Base-by-base conservation (phyloP, 768 basidiomycete species). In the Gelatoporia subvermispora region DNA sequence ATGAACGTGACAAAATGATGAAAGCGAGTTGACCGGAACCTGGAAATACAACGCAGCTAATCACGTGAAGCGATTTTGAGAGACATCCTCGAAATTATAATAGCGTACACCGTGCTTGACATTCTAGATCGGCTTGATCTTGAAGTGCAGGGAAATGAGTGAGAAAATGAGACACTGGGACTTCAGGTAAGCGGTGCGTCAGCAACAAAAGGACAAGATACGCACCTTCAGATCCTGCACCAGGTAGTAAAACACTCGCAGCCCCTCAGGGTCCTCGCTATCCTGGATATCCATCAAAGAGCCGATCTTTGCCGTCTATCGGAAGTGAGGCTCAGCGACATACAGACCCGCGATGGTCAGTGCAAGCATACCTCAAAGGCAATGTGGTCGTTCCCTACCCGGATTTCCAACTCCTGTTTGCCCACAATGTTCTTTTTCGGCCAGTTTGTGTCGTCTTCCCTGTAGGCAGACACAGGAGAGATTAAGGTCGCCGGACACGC, bases 391-490 rank as follows among this genome's bases (percentile, higher is more conserved):
- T 85, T 93, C 28, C 93, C 94, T 42, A 96, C 65, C 44, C 93
- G 82, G 49, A 98, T 91, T 68, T 99, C 96, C 35, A 99, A 78
- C 68, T 98, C 95, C 66, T 99, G 96, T 71, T 95, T 93, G 41
- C 96, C 96, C 22, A 97, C 93, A 24, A 97, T 93, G 66, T 95
- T 95, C 75, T 96, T 97, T 72, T 97, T 96, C 3, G 96, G 96
- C 96, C 96, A 99, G 60, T 92, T 89, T 1, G 84, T 78, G 71
- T 99, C 96, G 64, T 99, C 96, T 78, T 99, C 96, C 73, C 94
- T 98, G 69, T 20, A 22, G 20, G n/a, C 16, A 41, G 2, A n/a
- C 28, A 3, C 39, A 18, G 23, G 9, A 13, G 40, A 21, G 18
- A 10, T 15, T 24, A 16, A 2, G 38, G 39, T 25, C 47, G 5